Evolutionary conservation across 805 yeast species (phyloP), one percentile per base, ranked within the genome.

Genomic region (Barnettozyma populi): DNA sequence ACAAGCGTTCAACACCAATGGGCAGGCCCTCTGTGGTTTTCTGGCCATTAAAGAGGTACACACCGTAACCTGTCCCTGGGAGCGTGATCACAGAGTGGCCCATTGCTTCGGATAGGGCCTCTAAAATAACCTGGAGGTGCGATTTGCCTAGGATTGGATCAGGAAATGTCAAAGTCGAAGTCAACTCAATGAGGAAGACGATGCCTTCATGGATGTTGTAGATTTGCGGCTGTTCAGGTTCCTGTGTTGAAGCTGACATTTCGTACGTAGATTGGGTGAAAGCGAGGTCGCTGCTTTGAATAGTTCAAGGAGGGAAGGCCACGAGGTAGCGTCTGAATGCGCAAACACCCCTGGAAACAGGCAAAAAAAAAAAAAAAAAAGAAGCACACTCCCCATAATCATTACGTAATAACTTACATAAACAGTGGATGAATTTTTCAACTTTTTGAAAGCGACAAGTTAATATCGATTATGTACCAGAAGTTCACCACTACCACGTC

Each of bases 1-100:
- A 72, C 13, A 85, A 56, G 47, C 71, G 70, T 48, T 69, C 64
- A 4, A 85, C 67, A 0, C 84, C 80, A 13, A 59, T 52, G n/a
- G 67, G 62, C 44, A 64, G 54, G 25, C 64, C 66, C 24, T 58
- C 52, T 13, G 68, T 52, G 0, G 72, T 65, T 46, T 46, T 68
- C 44, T 52, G 57, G 63, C 77, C 76, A 59, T 76, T 79, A 65
- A 77, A 79, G 14, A 85, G 60, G 57, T 82, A 78, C 41, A 90
- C 76, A 0, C 96, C 97, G 23, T 88, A 69, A 0, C 88, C 90
- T 1, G 92, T 84, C 40, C 72, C 70, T 1, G 90, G 87, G 35
- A 78, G 65, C 0, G 84, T 73, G 31, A 85, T 79, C 2, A 85
- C 79, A 48, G 87, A 68, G 43, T 80, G 83, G 3, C 82, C 71